Evolutionary conservation across 257 asterid species (phyloP), one percentile per base, ranked within the genome.

Genomic region (Jacaranda mimosifolia): DNA sequence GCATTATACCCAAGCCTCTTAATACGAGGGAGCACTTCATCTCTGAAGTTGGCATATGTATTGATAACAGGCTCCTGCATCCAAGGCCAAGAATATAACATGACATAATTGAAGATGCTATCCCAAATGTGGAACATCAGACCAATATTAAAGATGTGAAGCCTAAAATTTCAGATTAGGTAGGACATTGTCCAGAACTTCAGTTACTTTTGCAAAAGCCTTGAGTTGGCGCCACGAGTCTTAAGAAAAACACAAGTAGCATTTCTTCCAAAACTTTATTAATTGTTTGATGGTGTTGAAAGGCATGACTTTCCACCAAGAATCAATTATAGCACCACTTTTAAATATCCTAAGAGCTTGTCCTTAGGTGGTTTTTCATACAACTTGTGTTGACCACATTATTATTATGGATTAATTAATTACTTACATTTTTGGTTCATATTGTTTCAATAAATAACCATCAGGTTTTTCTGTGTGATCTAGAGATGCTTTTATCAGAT

Each of bases 1-100:
- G 98, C 99, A 83, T 96, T 96, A 74, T 96, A 96, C 48, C 99
- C 99, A 79, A 96, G 97, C 83, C 71, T 85, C 91, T 96, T 96
- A 83, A 96, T 93, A 40, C 99, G 99, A 62, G 98, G 99, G 66
- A 96, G 99, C 56, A 96, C 95, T 49, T 96, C 97, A 66, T 96
- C 99, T 80, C 98, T 83, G 85, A 96, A 93, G 83, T 93, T 91
- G 80, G 86, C 92, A 72, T 93, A 96, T 46, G 98, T 90, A 84
- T 88, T 96, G 82, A 91, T 94, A 64, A 88, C 53, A 80, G 99
- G 99, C 69, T 96, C 97, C 99, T 96, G 90, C 74, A 80, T 56
- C 80, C 83, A 78, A 63, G 39, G 49, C 32, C 53, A 83, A 66
- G 65, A 77, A 53, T 39, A 81, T 62, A 39, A 48, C 56, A 67